Base-by-base conservation (phyloP, 108 stramenopile genomes). In the Phaeodactylum tricornutum region DNA sequence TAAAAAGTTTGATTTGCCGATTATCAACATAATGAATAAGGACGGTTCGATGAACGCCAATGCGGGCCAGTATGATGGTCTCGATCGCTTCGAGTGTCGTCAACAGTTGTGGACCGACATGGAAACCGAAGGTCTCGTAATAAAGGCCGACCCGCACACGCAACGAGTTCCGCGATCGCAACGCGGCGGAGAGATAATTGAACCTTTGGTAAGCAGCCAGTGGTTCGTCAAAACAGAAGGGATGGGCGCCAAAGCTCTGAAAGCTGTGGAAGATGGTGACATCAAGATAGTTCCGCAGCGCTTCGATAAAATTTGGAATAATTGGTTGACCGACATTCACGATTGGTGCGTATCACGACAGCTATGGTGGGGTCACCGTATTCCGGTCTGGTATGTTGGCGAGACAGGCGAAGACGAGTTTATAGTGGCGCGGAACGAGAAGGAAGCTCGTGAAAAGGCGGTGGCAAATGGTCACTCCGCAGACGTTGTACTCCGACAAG, bases 121-220 rank as follows among this genome's bases (percentile, higher is more conserved):
- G 90, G 90, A 84, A 38, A 47, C 53, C 11, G 75, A 51, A 43
- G 79, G 70, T 3, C 63, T 97, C 30, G 74, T 70, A 2, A 77
- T 97, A 57, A 91, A 92, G 63, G 71, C 63, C 14, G 74, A 86
- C 29, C 77, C 89, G 21, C 84, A 95, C 61, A 70, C 53, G 31
- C 96, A 96, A 66, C 75, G 95, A 21, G 90, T 99, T 27, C 95
- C 98, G 0, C 62, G 93, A 44, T 95, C 93, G 21, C 94, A 96
- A 51, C 78, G 98, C 26, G 96, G 96, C 37, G 98, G 98, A n/a
- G 98, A 99, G 53, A 64, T 99, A n/a, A 93, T 99, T 52, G 98
- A 99, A 59, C 98, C 98, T 5, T 63, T 97, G 8, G 90, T 97
- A 17, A 94, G 90, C 33, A 79, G 93, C 36, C 98, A 99, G 64